Evolutionary conservation across 805 yeast genomes (phyloP).

Genomic region (Zygoascus bituminiphila): DNA sequence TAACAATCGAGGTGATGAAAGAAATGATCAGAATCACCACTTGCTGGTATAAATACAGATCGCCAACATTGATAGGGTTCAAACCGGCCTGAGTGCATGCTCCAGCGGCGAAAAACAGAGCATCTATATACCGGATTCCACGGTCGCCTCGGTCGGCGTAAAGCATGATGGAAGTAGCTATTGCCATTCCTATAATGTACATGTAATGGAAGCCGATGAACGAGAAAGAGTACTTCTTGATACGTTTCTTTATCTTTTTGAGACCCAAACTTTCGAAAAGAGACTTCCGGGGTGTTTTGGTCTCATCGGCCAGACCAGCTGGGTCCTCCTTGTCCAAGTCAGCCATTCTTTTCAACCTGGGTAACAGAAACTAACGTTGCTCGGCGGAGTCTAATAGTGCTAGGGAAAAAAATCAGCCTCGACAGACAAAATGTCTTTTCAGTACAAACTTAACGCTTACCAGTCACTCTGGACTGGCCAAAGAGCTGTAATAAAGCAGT

Average conservation of each 20-base stretch:
- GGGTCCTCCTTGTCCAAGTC: neutral
- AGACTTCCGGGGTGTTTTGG: neutral
- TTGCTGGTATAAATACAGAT: slow-evolving; percentile 68
- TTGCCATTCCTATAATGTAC: slow-evolving; percentile 51
- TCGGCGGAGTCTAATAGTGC: too few relatives aligned
- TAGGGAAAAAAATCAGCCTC: too few relatives aligned
- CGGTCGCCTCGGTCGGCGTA: slow-evolving; percentile 73
- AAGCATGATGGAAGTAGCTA: slow-evolving; percentile 65
- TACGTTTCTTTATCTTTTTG: neutral
- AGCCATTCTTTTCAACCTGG: too few relatives aligned
- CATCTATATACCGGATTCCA: slow-evolving; percentile 64
- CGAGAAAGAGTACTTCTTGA: slow-evolving; percentile 5
- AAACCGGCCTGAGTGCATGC: slow-evolving; percentile 88
- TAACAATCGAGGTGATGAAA: slow-evolving; percentile 74
- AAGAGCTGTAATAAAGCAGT: too few relatives aligned
- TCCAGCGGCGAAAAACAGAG: slow-evolving; percentile 66
- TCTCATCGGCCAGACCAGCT: neutral
- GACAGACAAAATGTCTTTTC: too few relatives aligned
- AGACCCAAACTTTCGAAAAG: neutral
- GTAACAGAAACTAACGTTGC: too few relatives aligned
- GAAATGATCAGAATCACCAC: slow-evolving; percentile 56
- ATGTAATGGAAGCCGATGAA: slow-evolving; percentile 28
- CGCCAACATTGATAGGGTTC: slow-evolving; percentile 66
- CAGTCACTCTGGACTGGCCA: too few relatives aligned
- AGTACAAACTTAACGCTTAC: too few relatives aligned